Base-by-base conservation (phyloP, 2,329 filamentous ascomycete genomes). In the Sporothrix brunneoviolacea region DNA sequence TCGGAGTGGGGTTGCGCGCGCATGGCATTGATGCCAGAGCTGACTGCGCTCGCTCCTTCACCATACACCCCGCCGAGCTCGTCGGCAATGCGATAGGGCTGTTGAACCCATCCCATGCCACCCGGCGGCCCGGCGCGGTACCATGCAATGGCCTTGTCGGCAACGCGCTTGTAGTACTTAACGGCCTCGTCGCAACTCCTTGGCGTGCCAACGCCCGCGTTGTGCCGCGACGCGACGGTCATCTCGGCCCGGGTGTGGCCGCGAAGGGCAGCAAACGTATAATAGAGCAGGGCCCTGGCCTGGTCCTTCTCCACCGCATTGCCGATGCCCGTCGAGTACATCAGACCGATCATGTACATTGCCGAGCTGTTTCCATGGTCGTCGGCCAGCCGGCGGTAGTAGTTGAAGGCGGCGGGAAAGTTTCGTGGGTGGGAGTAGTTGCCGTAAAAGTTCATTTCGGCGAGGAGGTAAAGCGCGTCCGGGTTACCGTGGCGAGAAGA, bases 381-480 rank as follows among this genome's bases (percentile, higher is more conserved):
- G 16, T 77, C 75, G 3, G 91, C 88, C 48, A 98, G 76, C 54
- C 83, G 76, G 55, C 86, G 75, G 67, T 97, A 98, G 70, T 88
- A 79, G 57, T 79, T 74, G 64, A 95, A 95, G 0, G 93, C 88
- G 42, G 80, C 75, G 28, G 79, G 74, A 59, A 95, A 89, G 64
- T 96, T 83, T 57, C 84, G 79, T 2, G 91, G 91, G 61, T 96
- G 79, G 19, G 88, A 86, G 68, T 85, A 95, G 68, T 97, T 96
- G 64, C 93, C 93, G 61, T 93, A 90, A 68, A 97, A 97, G 71
- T 94, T 95, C 77, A 98, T 84, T 65, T 98, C 88, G 16, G 88
- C 93, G 21, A 98, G 76, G 15, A 95, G 74, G 62, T 86, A 95
- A 40, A 97, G 80, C 5, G 93, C 93, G 65, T 98, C 91, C 2